Base-by-base conservation (phyloP, 306 rosid species). In the Trifolium pratense region DNA sequence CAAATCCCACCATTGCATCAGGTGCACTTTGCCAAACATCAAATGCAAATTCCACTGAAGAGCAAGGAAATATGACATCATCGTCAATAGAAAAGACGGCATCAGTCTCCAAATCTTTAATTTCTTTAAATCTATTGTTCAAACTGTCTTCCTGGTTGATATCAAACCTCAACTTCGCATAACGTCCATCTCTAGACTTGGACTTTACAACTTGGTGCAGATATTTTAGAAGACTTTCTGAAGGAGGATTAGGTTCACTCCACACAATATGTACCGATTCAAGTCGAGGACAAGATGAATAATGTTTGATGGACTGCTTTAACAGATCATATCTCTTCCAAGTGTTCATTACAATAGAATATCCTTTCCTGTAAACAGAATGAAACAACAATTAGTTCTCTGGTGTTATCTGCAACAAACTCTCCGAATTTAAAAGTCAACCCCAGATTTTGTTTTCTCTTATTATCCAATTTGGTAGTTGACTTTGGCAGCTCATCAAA, bases 241-340 rank as follows among this genome's bases (percentile, higher is more conserved):
- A 79, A 0, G 99, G 99, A 79, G 97, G 96, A 78, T 75, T 65
- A 0, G 96, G 88, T 78, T 94, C 99, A 61, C 99, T 94, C 99
- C 99, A 94, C 72, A 94, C 96, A 23, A 94, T 82, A 76, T 88
- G 95, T 42, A 91, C 82, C 1, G 95, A 87, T 36, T 90, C 88
- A 49, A 94, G 91, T 62, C 90, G 89, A 13, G 86, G 78, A 75
- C 99, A 94, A 3, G 81, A 80, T 39, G 96, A 81, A 64, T 94
- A 94, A 79, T 94, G 99, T 77, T 77, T 84, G 81, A 94, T 79
- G 3, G 99, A 94, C 83, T 87, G 87, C 96, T 88, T 91, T 84
- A 94, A 67, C 8, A 94, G 96, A 88, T 94, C 99, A 57, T 94
- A 84, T 79, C 99, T 86, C 83, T 94, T 94, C 99, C 99, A 94